Conservation (phyloP, 345 rosid genomes). For the Laguncularia racemosa region DNA sequence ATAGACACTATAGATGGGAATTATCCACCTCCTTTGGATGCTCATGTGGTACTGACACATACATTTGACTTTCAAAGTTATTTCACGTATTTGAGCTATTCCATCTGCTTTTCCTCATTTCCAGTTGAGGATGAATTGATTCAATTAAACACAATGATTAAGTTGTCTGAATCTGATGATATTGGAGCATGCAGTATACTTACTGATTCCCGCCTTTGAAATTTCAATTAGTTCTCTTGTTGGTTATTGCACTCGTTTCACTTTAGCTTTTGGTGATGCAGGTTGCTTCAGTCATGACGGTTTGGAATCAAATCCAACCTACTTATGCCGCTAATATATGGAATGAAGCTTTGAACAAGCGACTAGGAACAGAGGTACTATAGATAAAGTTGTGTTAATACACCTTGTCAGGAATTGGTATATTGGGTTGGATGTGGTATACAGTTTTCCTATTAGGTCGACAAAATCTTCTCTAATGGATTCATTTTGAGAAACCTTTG, state of each 20-base stretch:
- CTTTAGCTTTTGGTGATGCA: constrained; percentile 15
- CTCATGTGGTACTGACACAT: constrained; percentile 56
- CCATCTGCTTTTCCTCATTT: neutral
- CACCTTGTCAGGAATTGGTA: neutral
- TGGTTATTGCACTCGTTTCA: neutral
- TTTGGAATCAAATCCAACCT: constrained; percentile 90
- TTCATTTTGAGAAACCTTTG: too few relatives aligned
- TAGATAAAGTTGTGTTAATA: neutral
- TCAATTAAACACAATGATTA: too few relatives aligned
- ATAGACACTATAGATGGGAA: constrained; percentile 78
- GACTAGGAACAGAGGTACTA: constrained; percentile 83
- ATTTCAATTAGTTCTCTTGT: neutral
- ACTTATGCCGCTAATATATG: constrained; percentile 87
- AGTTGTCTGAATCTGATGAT: too few relatives aligned
- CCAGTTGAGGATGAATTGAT: neutral
- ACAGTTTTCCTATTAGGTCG: neutral
- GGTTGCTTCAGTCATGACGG: constrained; percentile 97
- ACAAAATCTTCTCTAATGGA: too few relatives aligned
- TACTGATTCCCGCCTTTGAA: too few relatives aligned
- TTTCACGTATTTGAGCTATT: neutral
- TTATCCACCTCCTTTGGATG: constrained; percentile 95
- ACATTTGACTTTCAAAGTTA: neutral
- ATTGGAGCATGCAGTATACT: too few relatives aligned
- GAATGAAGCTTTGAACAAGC: constrained; percentile 92
- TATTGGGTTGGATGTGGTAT: too few relatives aligned